Base-by-base conservation (phyloP, 768 basidiomycete species). In the Amanita pallidorosea region DNA sequence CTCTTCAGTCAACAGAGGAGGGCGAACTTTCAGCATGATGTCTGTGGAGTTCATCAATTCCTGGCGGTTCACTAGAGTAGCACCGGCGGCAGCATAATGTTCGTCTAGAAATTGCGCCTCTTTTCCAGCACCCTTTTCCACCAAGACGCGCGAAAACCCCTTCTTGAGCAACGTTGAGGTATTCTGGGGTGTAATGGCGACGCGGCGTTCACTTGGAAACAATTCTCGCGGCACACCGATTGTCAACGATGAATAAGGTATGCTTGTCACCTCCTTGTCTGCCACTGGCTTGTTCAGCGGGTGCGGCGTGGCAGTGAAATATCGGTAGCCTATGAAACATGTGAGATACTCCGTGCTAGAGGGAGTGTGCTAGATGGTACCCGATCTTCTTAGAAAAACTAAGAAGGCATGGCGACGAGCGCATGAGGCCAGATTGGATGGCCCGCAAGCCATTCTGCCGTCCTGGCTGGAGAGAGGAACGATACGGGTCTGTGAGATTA, bases 1-100 rank as follows among this genome's bases (percentile, higher is more conserved):
- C 63, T 92, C 90, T 58, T 80, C 70, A 22, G 75, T 77, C 43
- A 71, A 63, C 22, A 79, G 64, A 35, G 90, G 90, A 37, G 89
- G 81, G 55, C 88, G 76, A 53, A 93, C 89, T 77, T 93, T 93
- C 55, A 93, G 71, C 61, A 91, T 70, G 60, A 93, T 87, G 61
- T 93, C 88, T 1, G 85, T 71, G 40, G 69, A 68, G 44, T 66
- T 68, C 62, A 80, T 84, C n/a, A 90, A 65, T 55, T 87, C 80
- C 51, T 85, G 80, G 53, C 72, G 73, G 44, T 83, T 78, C n/a
- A 81, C 84, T 53, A 93, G 64, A 6, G 78, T 81, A 34, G 88
- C 90, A 6, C 90, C 90, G 23, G 87, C 90, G 34, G 79, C 77
- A 53, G 68, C 68, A 59, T 90, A 93, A 41, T 86, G 83, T 61